These are phyloP conservation scores for Moringa oleifera DNA, from an alignment of 345 rosid genomes.

Conservation along the genomic window DNA sequence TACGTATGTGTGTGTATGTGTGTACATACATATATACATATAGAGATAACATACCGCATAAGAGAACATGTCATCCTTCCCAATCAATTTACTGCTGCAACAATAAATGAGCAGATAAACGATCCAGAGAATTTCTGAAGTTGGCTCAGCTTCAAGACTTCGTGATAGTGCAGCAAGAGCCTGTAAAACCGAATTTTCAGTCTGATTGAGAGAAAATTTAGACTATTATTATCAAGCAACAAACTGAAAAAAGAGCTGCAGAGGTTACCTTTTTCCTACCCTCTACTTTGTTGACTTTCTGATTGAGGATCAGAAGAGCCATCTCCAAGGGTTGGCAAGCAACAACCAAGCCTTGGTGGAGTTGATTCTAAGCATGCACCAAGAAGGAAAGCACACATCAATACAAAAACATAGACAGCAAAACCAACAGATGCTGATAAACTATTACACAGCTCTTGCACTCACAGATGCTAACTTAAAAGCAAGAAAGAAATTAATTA, in stretches of 20 bases:
- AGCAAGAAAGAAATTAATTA: neutral
- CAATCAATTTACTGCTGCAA: slow-evolving; percentile 35
- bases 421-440: neutral
- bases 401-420: slow-evolving; percentile 13
- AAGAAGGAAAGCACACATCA: slow-evolving; percentile 24
- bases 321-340: slow-evolving; percentile 52
- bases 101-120: slow-evolving; percentile 64
- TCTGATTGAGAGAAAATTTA: slow-evolving; percentile 15
- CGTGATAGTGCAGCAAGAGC: slow-evolving; percentile 70
- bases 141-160: slow-evolving; percentile 67
- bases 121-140: slow-evolving; percentile 80
- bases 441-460: neutral
- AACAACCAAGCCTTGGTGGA: slow-evolving; percentile 44
- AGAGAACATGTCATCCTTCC: slow-evolving; percentile 63
- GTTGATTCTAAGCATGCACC: slow-evolving; percentile 49
- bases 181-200: slow-evolving; percentile 38
- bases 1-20: no score
- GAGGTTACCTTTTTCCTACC: slow-evolving; percentile 62
- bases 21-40: slow-evolving; percentile 9
- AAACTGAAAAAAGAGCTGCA: slow-evolving; percentile 18
- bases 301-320: slow-evolving; percentile 67
- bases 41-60: slow-evolving; percentile 57
- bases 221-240: slow-evolving; percentile 5
- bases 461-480: neutral
- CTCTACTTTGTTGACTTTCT: slow-evolving; percentile 51